A percentile compares a stretch with the other conserved stretches of the same genome.
Evolutionary conservation across 1,284 basidiomycete genomes (phyloP).

Genomic region (Ceratobasidium papillatum): DNA sequence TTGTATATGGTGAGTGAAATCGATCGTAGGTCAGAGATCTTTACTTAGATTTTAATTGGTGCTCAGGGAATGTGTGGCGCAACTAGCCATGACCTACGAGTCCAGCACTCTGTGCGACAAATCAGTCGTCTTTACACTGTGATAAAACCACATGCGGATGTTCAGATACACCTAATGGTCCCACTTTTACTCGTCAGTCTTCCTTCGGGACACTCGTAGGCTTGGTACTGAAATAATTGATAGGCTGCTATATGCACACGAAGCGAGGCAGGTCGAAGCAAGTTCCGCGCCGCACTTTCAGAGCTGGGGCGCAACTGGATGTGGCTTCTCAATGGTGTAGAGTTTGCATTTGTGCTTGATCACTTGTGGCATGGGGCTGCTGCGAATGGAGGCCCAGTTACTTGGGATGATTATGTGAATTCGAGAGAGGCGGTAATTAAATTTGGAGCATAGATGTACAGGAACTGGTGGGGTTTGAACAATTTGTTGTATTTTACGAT

Average conservation of each 20-base stretch:
- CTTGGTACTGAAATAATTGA: background rate
- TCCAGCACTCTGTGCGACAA: constrained; percentile 1
- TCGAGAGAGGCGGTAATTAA: constrained; percentile 14
- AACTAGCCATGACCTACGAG: background rate
- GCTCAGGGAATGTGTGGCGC: constrained; percentile 7
- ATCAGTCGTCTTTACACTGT: background rate
- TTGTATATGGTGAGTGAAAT: constrained; percentile 24
- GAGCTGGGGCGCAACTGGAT: background rate
- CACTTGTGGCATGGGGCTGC: constrained; percentile 24
- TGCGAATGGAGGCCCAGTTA: constrained; percentile 1
- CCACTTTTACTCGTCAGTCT: background rate
- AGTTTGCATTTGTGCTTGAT: background rate
- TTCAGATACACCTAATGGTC: background rate
- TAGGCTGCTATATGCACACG: background rate
- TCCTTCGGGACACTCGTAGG: background rate
- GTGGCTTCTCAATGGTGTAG: constrained; percentile 3
- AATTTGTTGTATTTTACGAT: no score
- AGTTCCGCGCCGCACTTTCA: background rate
- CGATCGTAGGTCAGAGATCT: background rate
- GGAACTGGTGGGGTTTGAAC: background rate
- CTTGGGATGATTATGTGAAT: constrained; percentile 30
- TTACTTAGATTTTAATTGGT: background rate
- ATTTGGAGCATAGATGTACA: background rate
- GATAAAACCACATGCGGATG: no score
- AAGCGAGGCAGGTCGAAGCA: background rate